These are phyloP conservation scores for Warburgia ugandensis DNA, from an alignment of 164 flowering plant species.

Conservation along the genomic window DNA sequence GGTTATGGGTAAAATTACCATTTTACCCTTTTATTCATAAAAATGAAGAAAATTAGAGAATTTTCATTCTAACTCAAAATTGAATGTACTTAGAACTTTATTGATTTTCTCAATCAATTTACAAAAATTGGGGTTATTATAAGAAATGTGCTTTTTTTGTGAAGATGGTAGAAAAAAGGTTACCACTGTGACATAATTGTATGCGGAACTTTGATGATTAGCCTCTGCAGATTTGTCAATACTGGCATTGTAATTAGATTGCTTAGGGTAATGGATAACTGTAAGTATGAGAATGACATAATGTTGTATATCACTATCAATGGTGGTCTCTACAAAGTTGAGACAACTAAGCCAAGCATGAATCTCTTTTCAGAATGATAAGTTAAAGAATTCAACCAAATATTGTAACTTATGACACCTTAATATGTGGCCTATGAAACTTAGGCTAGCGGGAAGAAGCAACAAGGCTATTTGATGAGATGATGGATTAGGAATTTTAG, in stretches of 20 bases:
- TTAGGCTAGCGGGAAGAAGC: constrained; percentile 4
- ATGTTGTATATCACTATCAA: not conserved
- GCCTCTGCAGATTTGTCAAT: constrained; percentile 16
- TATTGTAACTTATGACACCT: constrained; percentile 4
- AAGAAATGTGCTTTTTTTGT: too few species aligned
- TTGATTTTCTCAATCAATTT: too few species aligned
- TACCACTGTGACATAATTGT: constrained; percentile 5
- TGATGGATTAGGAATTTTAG: not conserved
- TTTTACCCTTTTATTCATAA: too few species aligned
- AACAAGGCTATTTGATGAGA: not conserved
- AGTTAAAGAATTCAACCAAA: not conserved
- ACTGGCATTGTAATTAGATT: not conserved
- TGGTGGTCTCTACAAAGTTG: too few species aligned
- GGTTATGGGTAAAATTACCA: too few species aligned
- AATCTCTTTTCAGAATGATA: not conserved
- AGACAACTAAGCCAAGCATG: not conserved
- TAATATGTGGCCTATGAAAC: constrained; percentile 1
- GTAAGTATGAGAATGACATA: not conserved
- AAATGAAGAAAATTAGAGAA: too few species aligned
- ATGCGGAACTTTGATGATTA: constrained; percentile 7
- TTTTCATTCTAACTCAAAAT: too few species aligned
- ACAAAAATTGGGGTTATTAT: too few species aligned
- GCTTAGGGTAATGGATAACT: constrained; percentile 3
- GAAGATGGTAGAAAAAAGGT: constrained; percentile 2
- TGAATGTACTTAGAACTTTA: too few species aligned